Conservation (phyloP, 768 basidiomycete species). For the Pleurotus sapidus region DNA sequence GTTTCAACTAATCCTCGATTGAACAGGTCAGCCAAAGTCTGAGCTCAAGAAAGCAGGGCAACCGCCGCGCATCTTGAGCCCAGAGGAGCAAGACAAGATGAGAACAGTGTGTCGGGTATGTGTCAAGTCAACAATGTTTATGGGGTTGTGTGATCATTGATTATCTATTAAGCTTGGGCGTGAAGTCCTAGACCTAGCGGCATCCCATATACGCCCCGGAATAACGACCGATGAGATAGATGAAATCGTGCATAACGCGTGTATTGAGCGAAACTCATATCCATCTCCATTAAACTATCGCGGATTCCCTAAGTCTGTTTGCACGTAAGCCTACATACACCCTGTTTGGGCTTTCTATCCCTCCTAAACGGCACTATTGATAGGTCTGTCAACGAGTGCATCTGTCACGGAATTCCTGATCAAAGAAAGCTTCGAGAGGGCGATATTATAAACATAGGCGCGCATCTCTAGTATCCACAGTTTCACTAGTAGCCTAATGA, state of each 20-base stretch:
- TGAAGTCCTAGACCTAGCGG: constrained; percentile 92
- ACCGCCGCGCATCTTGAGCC: constrained; percentile 60
- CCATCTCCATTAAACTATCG: constrained; percentile 93
- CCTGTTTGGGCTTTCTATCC: not conserved
- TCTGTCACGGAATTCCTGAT: constrained; percentile 97
- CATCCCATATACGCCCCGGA: constrained; percentile 83
- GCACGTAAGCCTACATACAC: constrained; percentile 62
- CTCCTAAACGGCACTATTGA: not conserved
- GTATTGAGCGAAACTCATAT: constrained; percentile 87
- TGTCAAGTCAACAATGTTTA: constrained; percentile 11
- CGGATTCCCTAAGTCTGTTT: constrained; percentile 91
- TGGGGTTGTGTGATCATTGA: not conserved
- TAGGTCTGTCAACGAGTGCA: constrained; percentile 91
- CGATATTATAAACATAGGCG: constrained; percentile 95
- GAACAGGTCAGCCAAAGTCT: constrained; percentile 53
- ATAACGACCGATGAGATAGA: constrained; percentile 96
- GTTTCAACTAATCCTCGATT: constrained; percentile 4
- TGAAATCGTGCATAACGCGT: constrained; percentile 88
- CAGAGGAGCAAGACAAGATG: constrained; percentile 88
- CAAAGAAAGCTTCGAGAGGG: constrained; percentile 81
- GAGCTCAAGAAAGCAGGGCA: constrained; percentile 59
- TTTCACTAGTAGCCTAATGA: constrained; percentile 14
- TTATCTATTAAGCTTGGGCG: constrained; percentile 61
- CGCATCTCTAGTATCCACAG: constrained; percentile 15
- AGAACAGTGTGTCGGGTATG: constrained; percentile 79